phyloP scores from a whole-genome alignment of 805 yeast species.

The Vanderwaltozyma polyspora region DNA sequence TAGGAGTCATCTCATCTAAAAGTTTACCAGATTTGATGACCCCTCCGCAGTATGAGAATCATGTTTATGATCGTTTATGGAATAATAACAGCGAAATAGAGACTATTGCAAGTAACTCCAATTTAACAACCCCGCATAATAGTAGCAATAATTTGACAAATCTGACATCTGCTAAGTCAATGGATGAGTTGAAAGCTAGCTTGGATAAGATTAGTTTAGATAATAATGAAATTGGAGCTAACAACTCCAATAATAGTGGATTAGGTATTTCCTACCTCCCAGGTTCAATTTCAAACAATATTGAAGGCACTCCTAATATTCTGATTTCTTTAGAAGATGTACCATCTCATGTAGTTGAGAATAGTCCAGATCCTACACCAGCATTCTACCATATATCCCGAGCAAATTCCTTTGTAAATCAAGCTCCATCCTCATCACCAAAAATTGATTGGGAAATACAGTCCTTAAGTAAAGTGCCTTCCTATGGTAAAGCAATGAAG shows the following conservation, averaged over 20 bases:
- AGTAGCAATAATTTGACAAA: too few relatives aligned
- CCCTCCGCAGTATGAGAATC: constrained; percentile 77
- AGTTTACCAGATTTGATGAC: constrained; percentile 39
- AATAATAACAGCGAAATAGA: constrained; percentile 33
- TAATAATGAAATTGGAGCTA: constrained; percentile 8
- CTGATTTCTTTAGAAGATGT: background rate
- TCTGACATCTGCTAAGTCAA: too few relatives aligned
- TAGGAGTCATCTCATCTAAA: background rate
- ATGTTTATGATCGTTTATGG: constrained; percentile 73
- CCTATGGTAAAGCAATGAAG: constrained; percentile 70
- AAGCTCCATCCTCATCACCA: constrained; percentile 15
- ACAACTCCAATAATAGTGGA: constrained; percentile 1
- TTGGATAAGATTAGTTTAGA: background rate
- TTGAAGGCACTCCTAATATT: constrained; percentile 2
- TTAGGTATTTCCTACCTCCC: background rate
- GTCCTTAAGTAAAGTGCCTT: constrained; percentile 62
- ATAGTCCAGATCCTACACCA: constrained; percentile 32
- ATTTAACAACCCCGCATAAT: background rate
- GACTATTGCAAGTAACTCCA: too few relatives aligned
- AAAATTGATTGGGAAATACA: constrained; percentile 32
- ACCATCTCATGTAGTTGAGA: too few relatives aligned
- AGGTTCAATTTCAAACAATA: background rate
- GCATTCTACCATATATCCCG: constrained; percentile 48
- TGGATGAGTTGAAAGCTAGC: background rate
- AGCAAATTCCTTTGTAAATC: constrained; percentile 36